phyloP scores from a whole-genome alignment of 345 rosid species.

The Citrus unshiu region DNA sequence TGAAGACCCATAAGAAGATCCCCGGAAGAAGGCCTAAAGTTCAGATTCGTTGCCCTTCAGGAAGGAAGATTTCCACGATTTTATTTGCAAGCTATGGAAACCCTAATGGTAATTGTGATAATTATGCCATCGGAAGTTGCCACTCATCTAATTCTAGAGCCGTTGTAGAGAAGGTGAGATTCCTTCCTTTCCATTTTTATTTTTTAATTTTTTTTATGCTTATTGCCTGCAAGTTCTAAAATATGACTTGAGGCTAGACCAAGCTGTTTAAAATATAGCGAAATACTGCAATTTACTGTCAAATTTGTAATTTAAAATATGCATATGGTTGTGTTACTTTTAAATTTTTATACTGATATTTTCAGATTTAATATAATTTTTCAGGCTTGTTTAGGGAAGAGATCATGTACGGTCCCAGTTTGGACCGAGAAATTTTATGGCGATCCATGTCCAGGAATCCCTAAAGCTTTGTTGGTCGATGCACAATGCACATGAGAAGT shows the following conservation, averaged over 20 bases:
- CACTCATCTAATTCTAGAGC: slow-evolving; percentile 42
- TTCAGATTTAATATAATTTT: background rate
- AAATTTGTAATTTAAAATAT: no score
- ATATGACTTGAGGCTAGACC: no score
- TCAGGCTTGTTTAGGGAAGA: slow-evolving; percentile 58
- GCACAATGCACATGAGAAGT: slow-evolving; percentile 36
- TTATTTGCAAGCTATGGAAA: slow-evolving; percentile 56
- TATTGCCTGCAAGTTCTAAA: no score
- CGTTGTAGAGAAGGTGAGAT: slow-evolving; percentile 40
- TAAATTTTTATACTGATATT: background rate
- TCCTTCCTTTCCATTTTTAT: background rate
- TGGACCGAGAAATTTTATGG: slow-evolving; percentile 35
- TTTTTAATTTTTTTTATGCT: no score
- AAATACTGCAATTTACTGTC: no score
- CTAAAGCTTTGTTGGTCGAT: slow-evolving; percentile 51
- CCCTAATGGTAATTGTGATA: slow-evolving; percentile 46
- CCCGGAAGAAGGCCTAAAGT: slow-evolving; percentile 24
- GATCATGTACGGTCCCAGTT: slow-evolving; percentile 39
- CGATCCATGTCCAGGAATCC: slow-evolving; percentile 49
- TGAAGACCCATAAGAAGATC: background rate
- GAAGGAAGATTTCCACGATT: slow-evolving; percentile 35
- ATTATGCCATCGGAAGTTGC: slow-evolving; percentile 42
- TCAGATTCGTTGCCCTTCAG: slow-evolving; percentile 33
- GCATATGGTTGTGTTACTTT: no score
- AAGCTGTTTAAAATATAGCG: no score